Conservation (phyloP, 257 asterid species). For the Gardenia jasminoides region DNA sequence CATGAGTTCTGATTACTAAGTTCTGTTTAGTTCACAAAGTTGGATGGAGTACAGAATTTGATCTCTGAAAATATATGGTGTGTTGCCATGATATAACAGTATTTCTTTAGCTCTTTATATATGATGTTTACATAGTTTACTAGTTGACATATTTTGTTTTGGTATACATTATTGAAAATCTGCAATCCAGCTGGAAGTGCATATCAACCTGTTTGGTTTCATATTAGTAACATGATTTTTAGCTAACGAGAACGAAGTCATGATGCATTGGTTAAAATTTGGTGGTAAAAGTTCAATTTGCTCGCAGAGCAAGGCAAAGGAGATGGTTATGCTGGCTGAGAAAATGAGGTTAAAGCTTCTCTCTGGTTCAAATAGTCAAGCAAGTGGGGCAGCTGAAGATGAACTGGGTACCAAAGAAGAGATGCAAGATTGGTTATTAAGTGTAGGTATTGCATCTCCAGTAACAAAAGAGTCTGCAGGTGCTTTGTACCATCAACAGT, state of each 20-base stretch:
- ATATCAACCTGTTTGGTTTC: background rate
- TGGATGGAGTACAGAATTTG: background rate
- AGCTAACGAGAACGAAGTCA: background rate
- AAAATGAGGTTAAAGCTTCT: conserved; percentile 93
- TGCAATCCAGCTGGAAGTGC: background rate
- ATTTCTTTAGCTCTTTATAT: background rate
- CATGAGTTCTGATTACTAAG: background rate
- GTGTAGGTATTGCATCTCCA: conserved; percentile 95
- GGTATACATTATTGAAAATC: background rate
- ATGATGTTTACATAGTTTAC: background rate
- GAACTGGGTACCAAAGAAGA: conserved; percentile 95
- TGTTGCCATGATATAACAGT: background rate
- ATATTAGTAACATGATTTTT: background rate
- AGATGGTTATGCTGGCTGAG: conserved; percentile 98
- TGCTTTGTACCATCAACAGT: conserved; percentile 95
- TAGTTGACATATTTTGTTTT: background rate
- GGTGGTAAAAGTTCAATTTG: background rate
- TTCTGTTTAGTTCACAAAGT: background rate
- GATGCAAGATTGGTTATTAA: conserved; percentile 94
- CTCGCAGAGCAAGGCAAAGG: conserved; percentile 81
- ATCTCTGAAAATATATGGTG: background rate
- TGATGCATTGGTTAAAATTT: background rate
- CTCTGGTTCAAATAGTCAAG: conserved; percentile 66
- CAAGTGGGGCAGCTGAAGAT: conserved; percentile 60
- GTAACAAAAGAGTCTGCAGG: conserved; percentile 99